Percentiles rank a stretch among this genome's conserved stretches.
Conservation (phyloP, 2,329 filamentous ascomycete species). For the Chrysosporium queenslandicum region DNA sequence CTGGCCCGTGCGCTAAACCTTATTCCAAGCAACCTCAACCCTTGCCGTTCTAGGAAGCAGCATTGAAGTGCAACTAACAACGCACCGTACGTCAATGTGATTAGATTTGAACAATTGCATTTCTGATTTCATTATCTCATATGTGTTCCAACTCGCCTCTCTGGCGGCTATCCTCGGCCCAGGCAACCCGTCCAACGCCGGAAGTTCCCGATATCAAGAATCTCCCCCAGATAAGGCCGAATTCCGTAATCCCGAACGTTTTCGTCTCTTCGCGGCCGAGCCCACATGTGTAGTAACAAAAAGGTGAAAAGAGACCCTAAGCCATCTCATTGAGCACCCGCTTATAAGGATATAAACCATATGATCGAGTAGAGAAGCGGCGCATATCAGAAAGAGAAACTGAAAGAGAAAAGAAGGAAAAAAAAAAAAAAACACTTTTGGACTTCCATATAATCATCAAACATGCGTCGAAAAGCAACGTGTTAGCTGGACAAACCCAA, state of each 20-base stretch:
- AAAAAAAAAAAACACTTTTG: no score
- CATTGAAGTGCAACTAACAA: no score
- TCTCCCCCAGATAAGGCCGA: not conserved
- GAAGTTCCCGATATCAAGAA: not conserved
- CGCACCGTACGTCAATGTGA: not conserved
- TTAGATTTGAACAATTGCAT: not conserved
- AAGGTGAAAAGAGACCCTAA: not conserved
- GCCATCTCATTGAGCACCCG: not conserved
- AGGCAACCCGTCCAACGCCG: not conserved
- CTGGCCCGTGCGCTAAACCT: no score
- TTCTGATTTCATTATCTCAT: slow-evolving; percentile 1
- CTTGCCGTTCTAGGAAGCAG: no score
- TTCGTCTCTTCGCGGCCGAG: not conserved
- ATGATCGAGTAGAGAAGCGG: not conserved
- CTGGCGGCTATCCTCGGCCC: not conserved
- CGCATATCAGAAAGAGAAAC: not conserved
- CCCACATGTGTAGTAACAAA: not conserved
- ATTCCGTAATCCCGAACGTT: not conserved
- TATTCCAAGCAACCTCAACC: no score
- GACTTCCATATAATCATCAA: not conserved
- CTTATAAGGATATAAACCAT: slow-evolving; percentile 1
- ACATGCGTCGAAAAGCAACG: not conserved
- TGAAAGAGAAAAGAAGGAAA: no score
- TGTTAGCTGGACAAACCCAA: not conserved
- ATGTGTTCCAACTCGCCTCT: not conserved